Base-by-base conservation (phyloP, 176 grass and related monocot species). In the Aegilops speltoides region DNA sequence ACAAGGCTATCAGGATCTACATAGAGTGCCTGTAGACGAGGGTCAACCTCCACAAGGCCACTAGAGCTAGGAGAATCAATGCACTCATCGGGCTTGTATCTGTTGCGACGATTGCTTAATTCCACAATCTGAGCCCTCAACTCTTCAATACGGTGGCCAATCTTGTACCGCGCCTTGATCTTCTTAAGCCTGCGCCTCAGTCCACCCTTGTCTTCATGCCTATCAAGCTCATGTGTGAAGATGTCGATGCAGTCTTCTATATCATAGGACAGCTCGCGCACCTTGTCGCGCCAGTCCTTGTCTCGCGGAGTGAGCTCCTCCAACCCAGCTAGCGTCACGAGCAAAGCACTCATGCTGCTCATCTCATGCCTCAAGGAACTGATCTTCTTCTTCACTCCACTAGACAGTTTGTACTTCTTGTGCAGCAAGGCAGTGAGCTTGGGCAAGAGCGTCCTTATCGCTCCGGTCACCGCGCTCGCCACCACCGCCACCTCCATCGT, bases 201-300 rank as follows among this genome's bases (percentile, higher is more conserved):
- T 19, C 65, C 65, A 10, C 60, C 60, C 29, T 33, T 68, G 65
- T 15, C 28, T 68, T 34, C 65, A 68, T 33, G 2, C 0, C 29
- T 68, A 68, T 33, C 7, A 3, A 68, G 29, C 65, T 68, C 65
- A 34, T 33, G 6, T 19, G 50, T 36, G 28, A 73, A 81, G 41
- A 45, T 19, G 69, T 81, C 78, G 3, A 87, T 3, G 26, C 78
- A 81, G 41, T 87, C 85, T 59, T 82, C 85, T 57, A 87, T 82
- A 16, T 81, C 41, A 4, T 75, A 87, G 22, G 78, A 28, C 3
- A 87, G 78, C 20, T 81, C 85, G 1, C 78, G 78, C 78, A 87
- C 85, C 78, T 76, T 63, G 57, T 22, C 16, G 0, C 37, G 77
- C 22, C 59, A 73, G 0, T 50, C 78, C 57, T 25, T 81, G 0